Base-by-base conservation (phyloP, 2,329 filamentous ascomycete genomes). In the Elsinoe necatrix region DNA sequence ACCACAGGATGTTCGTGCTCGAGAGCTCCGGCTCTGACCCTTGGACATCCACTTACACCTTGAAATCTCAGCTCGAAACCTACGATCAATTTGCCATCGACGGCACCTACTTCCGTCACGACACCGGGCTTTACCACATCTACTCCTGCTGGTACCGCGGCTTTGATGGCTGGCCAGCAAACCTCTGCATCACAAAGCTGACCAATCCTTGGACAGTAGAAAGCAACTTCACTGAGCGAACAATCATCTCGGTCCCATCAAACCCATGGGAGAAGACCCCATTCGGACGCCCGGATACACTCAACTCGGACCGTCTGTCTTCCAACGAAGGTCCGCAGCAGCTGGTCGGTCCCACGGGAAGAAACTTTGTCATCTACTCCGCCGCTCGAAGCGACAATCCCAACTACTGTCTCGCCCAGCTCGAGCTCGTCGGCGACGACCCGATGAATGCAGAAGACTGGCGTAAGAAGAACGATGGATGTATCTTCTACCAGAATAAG, bases 51-150 rank as follows among this genome's bases (percentile, higher is more conserved):
- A 65, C 65, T 27, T 79, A 73, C 62, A 69, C 66, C 2, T 67
- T 74, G 64, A 77, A 77, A 55, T 62, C 70, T 37, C 67, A 77
- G 61, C 68, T 79, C 16, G 67, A 78, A 61, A 79, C 76, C 0
- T 79, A 72, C 61, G 70, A 78, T 59, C 76, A 79, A 58, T 79
- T 79, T 60, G 75, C 76, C 20, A 79, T 79, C 58, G 76, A 79
- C 56, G 77, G 76, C 9, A 79, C 76, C 0, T 79, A 79, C 64
- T 77, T 78, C 63, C 67, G 71, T 57, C 72, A 78, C 62, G 61
- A 61, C 1, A 65, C 67, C 4, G 67, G 68, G 0, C 64, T 73
- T 1, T 73, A 73, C 60, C 71, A 73, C 58, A 65, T 73, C 61
- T 73, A 73, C 59, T 68, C 65, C 18, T 73, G 71, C 62, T 73